Base-by-base conservation (phyloP, 148 eudicot species). In the Vaccinium macrocarpon region DNA sequence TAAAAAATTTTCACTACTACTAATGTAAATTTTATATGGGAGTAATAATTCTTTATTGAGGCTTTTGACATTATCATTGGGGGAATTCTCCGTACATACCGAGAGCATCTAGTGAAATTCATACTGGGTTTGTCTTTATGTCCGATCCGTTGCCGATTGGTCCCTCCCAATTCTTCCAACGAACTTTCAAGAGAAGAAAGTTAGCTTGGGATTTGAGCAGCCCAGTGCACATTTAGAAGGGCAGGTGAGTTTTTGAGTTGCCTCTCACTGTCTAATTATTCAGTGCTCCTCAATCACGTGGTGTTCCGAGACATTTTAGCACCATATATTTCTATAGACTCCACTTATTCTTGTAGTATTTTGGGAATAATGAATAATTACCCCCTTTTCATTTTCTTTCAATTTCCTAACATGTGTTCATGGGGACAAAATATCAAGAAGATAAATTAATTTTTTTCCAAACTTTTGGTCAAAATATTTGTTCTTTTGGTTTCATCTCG, bases 141-240 rank as follows among this genome's bases (percentile, higher is more conserved):
- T 68, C 73, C 73, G 29, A 42, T 68, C 73, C 73, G 29, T 68
- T 68, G 42, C 42, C 73, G 16, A 68, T 13, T 13, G 73, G 42
- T 25, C 16, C 38, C 73, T 13, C 38, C 13, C 16, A 1, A 25
- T 23, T 13, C 38, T 68, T 27, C 38, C 32, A 68, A 68, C 73
- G 13, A 68, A 68, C 73, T 68, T 68, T 68, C 73, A 68, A 68
- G 72, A 68, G 38, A 19, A 68, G 73, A 68, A 68, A 68, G 73
- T 68, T 68, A 68, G 73, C 38, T 68, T 68, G 15, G 0, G 73
- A 68, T 68, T 68, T 64, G 38, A 68, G 73, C 73, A 68, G 73
- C 73, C 73, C 9, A 2, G 35, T 35, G 12, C 73, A 13, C 73
- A 27, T 27, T 13, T n/a, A 27, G 73, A 68, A 68, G 73, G 73